Conservation (phyloP, 305 asterid genomes). For the Solanum chacoense region DNA sequence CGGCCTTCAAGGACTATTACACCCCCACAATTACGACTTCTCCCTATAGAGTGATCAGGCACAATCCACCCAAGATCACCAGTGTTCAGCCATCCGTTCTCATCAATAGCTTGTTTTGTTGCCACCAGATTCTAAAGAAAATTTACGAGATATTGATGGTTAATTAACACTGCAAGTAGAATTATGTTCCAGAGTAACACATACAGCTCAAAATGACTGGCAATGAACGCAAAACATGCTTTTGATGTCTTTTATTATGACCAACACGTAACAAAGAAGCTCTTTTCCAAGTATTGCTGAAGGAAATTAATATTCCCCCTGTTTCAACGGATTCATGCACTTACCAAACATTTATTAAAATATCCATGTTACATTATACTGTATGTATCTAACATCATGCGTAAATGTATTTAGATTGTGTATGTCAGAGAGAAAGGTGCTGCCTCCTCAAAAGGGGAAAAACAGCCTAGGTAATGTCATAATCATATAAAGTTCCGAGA, state of each 20-base stretch:
- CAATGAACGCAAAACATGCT: neutral
- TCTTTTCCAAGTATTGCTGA: neutral
- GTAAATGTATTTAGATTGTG: neutral
- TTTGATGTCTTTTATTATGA: neutral
- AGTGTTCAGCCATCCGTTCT: conserved; percentile 79
- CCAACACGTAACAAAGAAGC: neutral
- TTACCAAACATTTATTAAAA: neutral
- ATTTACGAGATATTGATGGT: neutral
- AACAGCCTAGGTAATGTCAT: neutral
- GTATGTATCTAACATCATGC: neutral
- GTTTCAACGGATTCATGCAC: neutral
- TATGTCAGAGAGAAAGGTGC: neutral
- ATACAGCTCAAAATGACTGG: neutral
- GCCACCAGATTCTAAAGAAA: conserved; percentile 50
- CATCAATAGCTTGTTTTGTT: conserved; percentile 66
- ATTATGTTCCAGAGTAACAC: neutral
- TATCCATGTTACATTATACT: neutral
- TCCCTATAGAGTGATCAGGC: conserved; percentile 69
- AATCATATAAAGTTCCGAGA: neutral
- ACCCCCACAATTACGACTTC: conserved; percentile 74
- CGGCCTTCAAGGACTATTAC: conserved; percentile 92
- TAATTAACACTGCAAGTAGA: neutral
- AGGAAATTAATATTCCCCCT: neutral
- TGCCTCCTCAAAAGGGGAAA: neutral
- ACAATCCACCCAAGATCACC: conserved; percentile 97